Percentiles rank a stretch among this genome's conserved stretches.
Conservation (phyloP, 257 asterid genomes). For the Gentiana dahurica region DNA sequence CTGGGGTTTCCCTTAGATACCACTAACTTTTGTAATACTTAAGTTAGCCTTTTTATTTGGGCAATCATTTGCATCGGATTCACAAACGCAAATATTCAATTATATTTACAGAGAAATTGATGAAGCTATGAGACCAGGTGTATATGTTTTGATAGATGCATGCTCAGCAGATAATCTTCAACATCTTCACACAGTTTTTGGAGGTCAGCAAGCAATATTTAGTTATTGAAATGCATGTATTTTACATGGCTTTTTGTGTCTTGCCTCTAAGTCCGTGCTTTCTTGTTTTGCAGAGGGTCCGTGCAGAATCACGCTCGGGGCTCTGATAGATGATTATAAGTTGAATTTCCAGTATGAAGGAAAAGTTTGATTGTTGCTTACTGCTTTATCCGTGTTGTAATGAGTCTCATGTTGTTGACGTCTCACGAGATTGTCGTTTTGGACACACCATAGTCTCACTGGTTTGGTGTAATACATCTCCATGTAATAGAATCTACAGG, state of each 20-base stretch:
- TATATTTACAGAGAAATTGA: slow-evolving; percentile 60
- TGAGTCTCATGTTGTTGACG: neutral
- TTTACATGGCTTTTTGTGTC: neutral
- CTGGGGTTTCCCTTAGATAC: too few relatives aligned
- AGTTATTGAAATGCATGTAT: neutral
- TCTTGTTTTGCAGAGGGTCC: slow-evolving; percentile 65
- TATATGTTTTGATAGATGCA: slow-evolving; percentile 67
- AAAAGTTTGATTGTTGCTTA: slow-evolving; percentile 42
- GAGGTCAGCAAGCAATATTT: slow-evolving; percentile 40
- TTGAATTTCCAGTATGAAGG: slow-evolving; percentile 70
- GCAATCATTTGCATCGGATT: neutral
- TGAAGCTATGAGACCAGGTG: slow-evolving; percentile 74
- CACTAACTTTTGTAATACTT: too few relatives aligned
- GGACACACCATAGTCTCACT: too few relatives aligned
- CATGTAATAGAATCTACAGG: too few relatives aligned
- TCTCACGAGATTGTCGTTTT: neutral
- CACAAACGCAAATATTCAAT: neutral
- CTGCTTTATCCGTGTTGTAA: too few relatives aligned
- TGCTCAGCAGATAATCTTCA: slow-evolving; percentile 78
- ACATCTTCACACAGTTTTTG: slow-evolving; percentile 70
- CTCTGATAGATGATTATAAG: slow-evolving; percentile 71
- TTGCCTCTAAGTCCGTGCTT: neutral
- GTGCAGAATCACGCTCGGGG: slow-evolving; percentile 67
- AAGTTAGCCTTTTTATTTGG: neutral
- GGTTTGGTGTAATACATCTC: too few relatives aligned